phyloP scores from a whole-genome alignment of 306 rosid genomes.

The Hippophae tibetana region DNA sequence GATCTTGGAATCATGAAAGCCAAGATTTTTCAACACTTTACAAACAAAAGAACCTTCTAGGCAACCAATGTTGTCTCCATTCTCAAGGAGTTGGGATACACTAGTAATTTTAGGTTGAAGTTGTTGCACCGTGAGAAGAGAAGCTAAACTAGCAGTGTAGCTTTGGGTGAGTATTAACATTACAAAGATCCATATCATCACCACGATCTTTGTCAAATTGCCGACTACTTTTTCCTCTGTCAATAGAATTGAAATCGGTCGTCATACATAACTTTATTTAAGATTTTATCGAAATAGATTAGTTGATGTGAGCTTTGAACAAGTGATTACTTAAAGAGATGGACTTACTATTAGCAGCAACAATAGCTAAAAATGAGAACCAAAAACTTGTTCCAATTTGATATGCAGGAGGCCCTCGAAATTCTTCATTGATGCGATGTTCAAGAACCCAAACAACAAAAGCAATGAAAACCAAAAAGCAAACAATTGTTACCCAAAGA shows the following conservation, averaged over 20 bases:
- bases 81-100: conserved; percentile 16
- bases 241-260: background rate
- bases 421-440: conserved; percentile 31
- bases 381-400: conserved; percentile 32
- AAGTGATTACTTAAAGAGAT: background rate
- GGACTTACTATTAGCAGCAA: conserved; percentile 27
- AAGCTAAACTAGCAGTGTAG: conserved; percentile 35
- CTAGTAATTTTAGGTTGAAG: conserved; percentile 22
- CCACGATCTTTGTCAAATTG: conserved; percentile 27
- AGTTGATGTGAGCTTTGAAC: background rate
- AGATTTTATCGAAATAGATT: background rate
- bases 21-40: conserved; percentile 10
- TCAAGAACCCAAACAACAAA: conserved; percentile 37
- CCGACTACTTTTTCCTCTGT: conserved; percentile 29
- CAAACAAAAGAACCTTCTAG: conserved; percentile 9
- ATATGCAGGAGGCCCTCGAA: conserved; percentile 18
- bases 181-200: conserved; percentile 32
- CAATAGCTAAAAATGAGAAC: conserved; percentile 39
- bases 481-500: conserved; percentile 21
- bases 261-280: no score
- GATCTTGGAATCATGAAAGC: conserved; percentile 19
- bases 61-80: conserved; percentile 20
- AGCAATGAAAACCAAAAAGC: conserved; percentile 29
- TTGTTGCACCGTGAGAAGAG: conserved; percentile 24
- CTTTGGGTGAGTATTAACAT: conserved; percentile 26